These are phyloP conservation scores for Monosporozyma unispora DNA, from an alignment of 805 yeast genomes.

Conservation along the genomic window DNA sequence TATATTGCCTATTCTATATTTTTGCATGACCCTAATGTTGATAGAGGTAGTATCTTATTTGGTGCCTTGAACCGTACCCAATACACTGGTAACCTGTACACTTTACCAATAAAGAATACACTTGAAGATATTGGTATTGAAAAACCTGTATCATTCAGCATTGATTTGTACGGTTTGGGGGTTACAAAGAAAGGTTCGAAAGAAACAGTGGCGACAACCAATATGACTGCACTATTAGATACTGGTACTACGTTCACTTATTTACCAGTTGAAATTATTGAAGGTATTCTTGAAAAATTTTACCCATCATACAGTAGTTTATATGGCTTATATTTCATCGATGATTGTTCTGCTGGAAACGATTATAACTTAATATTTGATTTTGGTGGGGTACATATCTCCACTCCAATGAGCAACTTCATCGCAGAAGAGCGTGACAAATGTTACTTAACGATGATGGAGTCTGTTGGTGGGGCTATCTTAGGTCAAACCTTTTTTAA, in stretches of 20 bases:
- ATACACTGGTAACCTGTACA: slow-evolving; percentile 44
- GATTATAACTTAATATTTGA: slow-evolving; percentile 40
- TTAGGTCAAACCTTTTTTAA: slow-evolving; percentile 51
- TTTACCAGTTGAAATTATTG: slow-evolving; percentile 36
- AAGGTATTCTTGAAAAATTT: too few species aligned
- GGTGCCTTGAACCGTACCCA: slow-evolving; percentile 64
- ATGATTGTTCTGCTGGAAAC: slow-evolving; percentile 13
- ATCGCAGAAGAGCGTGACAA: slow-evolving; percentile 9
- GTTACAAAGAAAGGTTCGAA: slow-evolving; percentile 12
- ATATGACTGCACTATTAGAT: slow-evolving; percentile 38
- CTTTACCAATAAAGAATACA: slow-evolving; percentile 42
- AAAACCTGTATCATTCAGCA: slow-evolving; percentile 12
- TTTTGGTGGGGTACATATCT: slow-evolving; percentile 52
- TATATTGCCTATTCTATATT: slow-evolving; percentile 53
- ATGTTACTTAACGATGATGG: neutral
- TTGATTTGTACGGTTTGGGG: slow-evolving; percentile 24
- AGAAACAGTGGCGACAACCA: slow-evolving; percentile 15
- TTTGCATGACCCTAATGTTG: slow-evolving; percentile 34
- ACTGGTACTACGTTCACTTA: slow-evolving; percentile 45
- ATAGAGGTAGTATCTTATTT: slow-evolving; percentile 48
- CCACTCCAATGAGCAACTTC: slow-evolving; percentile 38
- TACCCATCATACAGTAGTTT: slow-evolving; percentile 27
- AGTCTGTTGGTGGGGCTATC: slow-evolving; percentile 12
- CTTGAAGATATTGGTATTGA: slow-evolving; percentile 8
- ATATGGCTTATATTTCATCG: slow-evolving; percentile 31